Conservation (phyloP, 148 eudicot genomes). For the Rhododendron molle region DNA sequence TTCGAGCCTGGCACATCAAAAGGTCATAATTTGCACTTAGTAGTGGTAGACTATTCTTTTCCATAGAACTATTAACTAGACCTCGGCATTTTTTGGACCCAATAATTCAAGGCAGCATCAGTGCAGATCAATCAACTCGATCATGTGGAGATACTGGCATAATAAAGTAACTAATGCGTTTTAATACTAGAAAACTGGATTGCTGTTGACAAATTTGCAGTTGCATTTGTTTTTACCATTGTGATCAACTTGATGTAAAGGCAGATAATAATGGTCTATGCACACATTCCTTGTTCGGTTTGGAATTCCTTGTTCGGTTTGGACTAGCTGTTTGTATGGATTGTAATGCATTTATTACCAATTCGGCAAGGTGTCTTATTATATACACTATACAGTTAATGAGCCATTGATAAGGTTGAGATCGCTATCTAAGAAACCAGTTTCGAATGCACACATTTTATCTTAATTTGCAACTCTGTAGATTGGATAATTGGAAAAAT, state of each 20-base stretch:
- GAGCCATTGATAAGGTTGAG: background rate
- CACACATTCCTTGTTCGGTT: too few species aligned
- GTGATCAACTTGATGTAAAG: background rate
- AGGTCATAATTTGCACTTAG: background rate
- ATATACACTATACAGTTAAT: background rate
- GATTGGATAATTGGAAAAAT: background rate
- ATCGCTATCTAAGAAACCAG: background rate
- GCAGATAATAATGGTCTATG: background rate
- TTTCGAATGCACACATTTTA: background rate
- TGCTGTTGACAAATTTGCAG: background rate
- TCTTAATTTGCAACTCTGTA: background rate
- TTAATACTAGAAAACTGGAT: background rate
- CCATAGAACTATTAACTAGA: background rate
- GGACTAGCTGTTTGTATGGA: background rate
- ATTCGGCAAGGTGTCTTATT: background rate
- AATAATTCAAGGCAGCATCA: background rate
- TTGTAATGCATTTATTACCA: background rate
- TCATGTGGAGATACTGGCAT: background rate
- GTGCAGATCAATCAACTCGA: background rate
- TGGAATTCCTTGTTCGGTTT: too few species aligned
- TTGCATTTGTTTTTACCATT: too few species aligned
- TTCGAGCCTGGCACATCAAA: background rate
- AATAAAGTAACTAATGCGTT: background rate
- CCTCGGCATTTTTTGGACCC: background rate
- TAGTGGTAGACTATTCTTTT: background rate